These are phyloP conservation scores for Oxytropis ochrocephala DNA, from an alignment of 306 rosid species.

Conservation along the genomic window DNA sequence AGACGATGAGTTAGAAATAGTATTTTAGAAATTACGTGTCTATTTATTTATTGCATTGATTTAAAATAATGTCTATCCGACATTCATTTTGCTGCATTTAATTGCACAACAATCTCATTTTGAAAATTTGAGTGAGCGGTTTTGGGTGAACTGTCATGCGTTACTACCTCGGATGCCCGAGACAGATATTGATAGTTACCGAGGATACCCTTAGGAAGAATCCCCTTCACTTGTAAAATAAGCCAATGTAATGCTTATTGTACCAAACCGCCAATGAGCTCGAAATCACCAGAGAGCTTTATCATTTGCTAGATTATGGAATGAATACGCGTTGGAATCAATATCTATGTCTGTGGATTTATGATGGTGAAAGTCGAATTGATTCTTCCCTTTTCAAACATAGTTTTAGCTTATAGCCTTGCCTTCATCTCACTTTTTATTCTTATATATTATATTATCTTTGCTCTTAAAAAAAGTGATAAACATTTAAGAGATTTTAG, in stretches of 20 bases:
- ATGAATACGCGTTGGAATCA: too few species aligned
- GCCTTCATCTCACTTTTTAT: too few species aligned
- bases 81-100: too few species aligned
- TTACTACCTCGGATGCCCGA: constrained; percentile 90
- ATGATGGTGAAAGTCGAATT: background rate
- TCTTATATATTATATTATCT: too few species aligned
- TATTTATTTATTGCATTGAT: too few species aligned
- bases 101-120: background rate
- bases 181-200: constrained; percentile 81
- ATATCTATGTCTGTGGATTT: too few species aligned
- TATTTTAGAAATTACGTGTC: too few species aligned
- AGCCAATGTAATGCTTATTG: constrained; percentile 20
- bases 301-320: background rate
- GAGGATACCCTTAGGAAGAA: constrained; percentile 13
- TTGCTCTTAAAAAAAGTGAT: too few species aligned
- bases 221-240: constrained; percentile 9
- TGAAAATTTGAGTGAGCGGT: constrained; percentile 39
- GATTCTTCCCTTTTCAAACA: too few species aligned
- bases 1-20: background rate
- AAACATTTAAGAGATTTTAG: too few species aligned
- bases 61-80: too few species aligned
- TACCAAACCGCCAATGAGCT: constrained; percentile 2
- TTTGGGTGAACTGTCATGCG: constrained; percentile 81
- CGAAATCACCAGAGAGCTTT: constrained; percentile 7
- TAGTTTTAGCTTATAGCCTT: too few species aligned